Percentiles rank a stretch among this genome's conserved stretches.
Conservation (phyloP, 495 filamentous ascomycete genomes). For the Penicillium coffeae region DNA sequence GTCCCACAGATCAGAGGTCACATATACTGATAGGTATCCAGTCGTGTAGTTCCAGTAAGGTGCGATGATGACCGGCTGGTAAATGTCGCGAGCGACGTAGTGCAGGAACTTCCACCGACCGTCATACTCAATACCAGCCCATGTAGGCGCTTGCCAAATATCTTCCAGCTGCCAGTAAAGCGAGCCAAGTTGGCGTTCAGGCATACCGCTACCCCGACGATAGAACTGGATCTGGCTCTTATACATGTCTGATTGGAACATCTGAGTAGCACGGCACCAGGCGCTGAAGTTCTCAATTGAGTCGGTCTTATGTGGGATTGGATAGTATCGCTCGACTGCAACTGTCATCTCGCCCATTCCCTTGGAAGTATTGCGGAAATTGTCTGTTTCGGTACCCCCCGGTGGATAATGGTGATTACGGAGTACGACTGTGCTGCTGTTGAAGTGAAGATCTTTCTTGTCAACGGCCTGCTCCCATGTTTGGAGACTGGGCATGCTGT, state of each 20-base stretch:
- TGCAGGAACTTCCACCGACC: conserved; percentile 66
- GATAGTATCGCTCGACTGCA: conserved; percentile 58
- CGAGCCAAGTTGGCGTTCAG: conserved; percentile 57
- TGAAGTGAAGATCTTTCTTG: conserved; percentile 52
- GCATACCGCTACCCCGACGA: conserved; percentile 56
- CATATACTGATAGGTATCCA: conserved; percentile 54
- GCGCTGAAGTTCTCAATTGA: conserved; percentile 61
- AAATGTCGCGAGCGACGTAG: conserved; percentile 58
- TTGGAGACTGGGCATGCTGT: conserved; percentile 62
- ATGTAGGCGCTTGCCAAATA: conserved; percentile 66
- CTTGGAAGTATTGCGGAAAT: conserved; percentile 32
- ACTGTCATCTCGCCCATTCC: conserved; percentile 65
- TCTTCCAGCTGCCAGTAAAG: conserved; percentile 71
- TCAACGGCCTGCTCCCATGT: conserved; percentile 56
- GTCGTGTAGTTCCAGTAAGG: conserved; percentile 57
- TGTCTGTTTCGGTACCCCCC: conserved; percentile 36
- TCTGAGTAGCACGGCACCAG: conserved; percentile 64
- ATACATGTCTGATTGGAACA: conserved; percentile 68
- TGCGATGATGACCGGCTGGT: conserved; percentile 56
- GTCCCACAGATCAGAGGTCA: conserved; percentile 47
- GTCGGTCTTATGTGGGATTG: conserved; percentile 55
- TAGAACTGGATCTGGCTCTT: conserved; percentile 63
- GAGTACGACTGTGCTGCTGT: conserved; percentile 55
- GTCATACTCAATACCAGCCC: conserved; percentile 61
- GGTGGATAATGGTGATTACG: conserved; percentile 65